Percentiles rank a stretch among this genome's conserved stretches.
These are phyloP conservation scores for Lepidium didymum DNA, from an alignment of 345 rosid genomes.

Conservation along the genomic window DNA sequence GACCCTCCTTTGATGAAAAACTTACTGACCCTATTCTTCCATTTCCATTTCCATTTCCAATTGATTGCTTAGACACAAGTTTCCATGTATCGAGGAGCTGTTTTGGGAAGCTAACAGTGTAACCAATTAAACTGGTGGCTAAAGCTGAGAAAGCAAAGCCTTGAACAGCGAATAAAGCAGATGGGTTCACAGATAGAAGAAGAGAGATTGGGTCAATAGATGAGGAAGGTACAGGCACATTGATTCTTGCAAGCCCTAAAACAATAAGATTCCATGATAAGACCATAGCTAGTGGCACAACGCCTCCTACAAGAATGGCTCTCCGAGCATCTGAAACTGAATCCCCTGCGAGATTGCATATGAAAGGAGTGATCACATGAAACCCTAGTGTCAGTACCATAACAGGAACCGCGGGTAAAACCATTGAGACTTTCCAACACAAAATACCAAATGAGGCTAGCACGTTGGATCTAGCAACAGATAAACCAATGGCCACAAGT, in stretches of 20 bases:
- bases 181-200: slow-evolving; percentile 74
- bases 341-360: slow-evolving; percentile 73
- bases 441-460: slow-evolving; percentile 49
- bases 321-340: slow-evolving; percentile 56
- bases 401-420: slow-evolving; percentile 79
- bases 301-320: slow-evolving; percentile 67
- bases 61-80: slow-evolving; percentile 36
- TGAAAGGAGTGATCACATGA: slow-evolving; percentile 88
- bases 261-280: slow-evolving; percentile 85
- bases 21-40: slow-evolving; percentile 46
- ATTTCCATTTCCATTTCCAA: slow-evolving; percentile 15
- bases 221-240: slow-evolving; percentile 24
- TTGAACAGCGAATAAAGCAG: slow-evolving; percentile 80
- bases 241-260: slow-evolving; percentile 67
- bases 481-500: slow-evolving; percentile 59
- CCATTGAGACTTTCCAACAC: slow-evolving; percentile 53
- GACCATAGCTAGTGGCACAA: slow-evolving; percentile 75
- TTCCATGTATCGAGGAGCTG: slow-evolving; percentile 66
- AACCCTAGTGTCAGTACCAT: slow-evolving; percentile 82
- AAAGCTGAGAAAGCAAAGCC: slow-evolving; percentile 86
- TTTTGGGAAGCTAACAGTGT: slow-evolving; percentile 80
- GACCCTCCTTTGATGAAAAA: slow-evolving; percentile 23
- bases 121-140: slow-evolving; percentile 84
- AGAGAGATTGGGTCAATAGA: slow-evolving; percentile 66
- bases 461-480: slow-evolving; percentile 64